These are phyloP conservation scores for Nicotiana undulata DNA, from an alignment of 257 asterid species.

Conservation along the genomic window DNA sequence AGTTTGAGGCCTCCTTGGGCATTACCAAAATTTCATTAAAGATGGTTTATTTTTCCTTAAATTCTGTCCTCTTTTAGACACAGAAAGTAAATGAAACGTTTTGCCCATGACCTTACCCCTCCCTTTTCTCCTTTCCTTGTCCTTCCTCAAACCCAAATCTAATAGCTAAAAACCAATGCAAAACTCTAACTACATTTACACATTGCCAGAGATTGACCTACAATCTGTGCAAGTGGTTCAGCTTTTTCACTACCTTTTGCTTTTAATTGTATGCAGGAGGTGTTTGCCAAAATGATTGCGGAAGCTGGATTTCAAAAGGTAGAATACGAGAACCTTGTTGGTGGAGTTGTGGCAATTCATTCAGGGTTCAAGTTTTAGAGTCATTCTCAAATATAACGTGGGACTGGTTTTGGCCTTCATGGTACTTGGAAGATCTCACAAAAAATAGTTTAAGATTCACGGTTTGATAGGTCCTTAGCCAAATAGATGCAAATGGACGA, in stretches of 20 bases:
- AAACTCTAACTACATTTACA: no score
- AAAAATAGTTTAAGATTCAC: neutral
- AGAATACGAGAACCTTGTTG: slow-evolving; percentile 87
- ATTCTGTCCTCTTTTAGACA: no score
- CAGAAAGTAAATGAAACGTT: no score
- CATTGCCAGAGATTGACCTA: neutral
- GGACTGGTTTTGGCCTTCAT: neutral
- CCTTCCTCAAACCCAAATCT: no score
- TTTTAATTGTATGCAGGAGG: slow-evolving; percentile 44
- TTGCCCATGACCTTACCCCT: no score
- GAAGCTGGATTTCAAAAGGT: slow-evolving; percentile 91
- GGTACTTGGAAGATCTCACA: neutral
- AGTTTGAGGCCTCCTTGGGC: no score
- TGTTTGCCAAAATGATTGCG: slow-evolving; percentile 76
- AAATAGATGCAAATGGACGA: neutral
- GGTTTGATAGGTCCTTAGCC: neutral
- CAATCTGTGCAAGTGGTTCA: neutral
- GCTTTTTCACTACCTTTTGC: neutral
- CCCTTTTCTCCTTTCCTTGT: no score
- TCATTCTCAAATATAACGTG: neutral
- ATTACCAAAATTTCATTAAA: no score
- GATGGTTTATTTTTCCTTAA: no score
- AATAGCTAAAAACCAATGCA: no score
- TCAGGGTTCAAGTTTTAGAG: slow-evolving; percentile 69
- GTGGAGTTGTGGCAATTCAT: slow-evolving; percentile 93